Evolutionary conservation across 2,329 filamentous ascomycete species (phyloP).

Genomic region (Penicillium sp.): DNA sequence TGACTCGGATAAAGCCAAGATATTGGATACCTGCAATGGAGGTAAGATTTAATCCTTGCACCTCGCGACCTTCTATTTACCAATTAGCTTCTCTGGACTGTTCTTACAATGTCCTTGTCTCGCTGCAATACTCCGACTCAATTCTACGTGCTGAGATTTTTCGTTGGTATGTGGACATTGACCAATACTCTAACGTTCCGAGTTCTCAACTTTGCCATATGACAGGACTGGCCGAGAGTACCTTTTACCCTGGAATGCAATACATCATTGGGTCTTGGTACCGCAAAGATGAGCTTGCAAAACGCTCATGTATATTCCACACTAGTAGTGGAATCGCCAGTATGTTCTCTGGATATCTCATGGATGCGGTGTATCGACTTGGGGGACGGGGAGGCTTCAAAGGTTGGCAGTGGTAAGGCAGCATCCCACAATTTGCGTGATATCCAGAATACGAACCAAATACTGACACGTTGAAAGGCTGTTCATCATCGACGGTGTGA

Average conservation of each 20-base stretch:
- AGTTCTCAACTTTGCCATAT: not conserved
- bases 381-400: conserved; percentile 50
- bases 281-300: conserved; percentile 53
- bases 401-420: conserved; percentile 55
- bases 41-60: conserved; percentile 25
- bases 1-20: conserved; percentile 51
- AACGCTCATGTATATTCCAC: conserved; percentile 56
- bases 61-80: not conserved
- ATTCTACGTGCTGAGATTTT: conserved; percentile 52
- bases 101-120: conserved; percentile 51
- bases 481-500: conserved; percentile 57
- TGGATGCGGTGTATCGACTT: conserved; percentile 55
- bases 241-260: conserved; percentile 57
- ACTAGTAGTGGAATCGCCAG: conserved; percentile 47
- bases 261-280: conserved; percentile 58
- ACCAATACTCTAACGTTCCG: not conserved
- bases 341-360: conserved; percentile 56
- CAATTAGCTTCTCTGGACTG: conserved; percentile 48
- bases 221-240: conserved; percentile 50
- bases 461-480: conserved; percentile 35
- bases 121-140: conserved; percentile 45
- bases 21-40: conserved; percentile 54
- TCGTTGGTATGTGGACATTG: conserved; percentile 41
- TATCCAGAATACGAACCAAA: not conserved
- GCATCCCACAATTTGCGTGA: not conserved